Evolutionary conservation across 2,329 filamentous ascomycete species (phyloP).

Genomic region (Epichloe aotearoae): DNA sequence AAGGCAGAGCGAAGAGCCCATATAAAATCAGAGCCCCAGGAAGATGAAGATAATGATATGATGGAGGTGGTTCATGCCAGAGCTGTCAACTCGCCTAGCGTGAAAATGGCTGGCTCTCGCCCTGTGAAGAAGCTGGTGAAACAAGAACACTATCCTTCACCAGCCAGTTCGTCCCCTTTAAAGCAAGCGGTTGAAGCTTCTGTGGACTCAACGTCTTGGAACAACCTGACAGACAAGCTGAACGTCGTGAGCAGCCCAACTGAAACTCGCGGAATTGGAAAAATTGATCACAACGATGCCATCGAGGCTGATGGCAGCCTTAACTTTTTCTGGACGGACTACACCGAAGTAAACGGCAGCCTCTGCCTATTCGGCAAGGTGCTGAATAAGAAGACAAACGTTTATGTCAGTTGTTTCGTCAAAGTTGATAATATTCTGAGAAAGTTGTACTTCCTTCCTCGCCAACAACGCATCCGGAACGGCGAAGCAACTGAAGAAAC

Average conservation of each 20-base stretch:
- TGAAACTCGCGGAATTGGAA: conserved; percentile 56
- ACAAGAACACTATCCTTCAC: conserved; percentile 51
- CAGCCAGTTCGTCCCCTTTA: conserved; percentile 63
- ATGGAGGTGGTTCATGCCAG: conserved; percentile 78
- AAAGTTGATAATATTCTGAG: conserved; percentile 91
- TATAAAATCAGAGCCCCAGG: conserved; percentile 35
- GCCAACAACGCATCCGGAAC: conserved; percentile 42
- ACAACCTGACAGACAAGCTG: conserved; percentile 69
- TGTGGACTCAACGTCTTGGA: conserved; percentile 79
- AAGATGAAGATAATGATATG: conserved; percentile 67
- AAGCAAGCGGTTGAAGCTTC: conserved; percentile 37
- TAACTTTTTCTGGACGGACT: conserved; percentile 95
- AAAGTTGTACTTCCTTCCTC: conserved; percentile 86
- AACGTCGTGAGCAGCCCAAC: conserved; percentile 70
- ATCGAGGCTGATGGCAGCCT: conserved; percentile 87
- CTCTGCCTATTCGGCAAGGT: conserved; percentile 95
- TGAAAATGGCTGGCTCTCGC: conserved; percentile 76
- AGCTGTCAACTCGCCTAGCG: conserved; percentile 51
- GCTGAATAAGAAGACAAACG: conserved; percentile 67
- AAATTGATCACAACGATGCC: conserved; percentile 72
- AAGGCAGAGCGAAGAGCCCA: conserved; percentile 58
- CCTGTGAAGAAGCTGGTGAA: conserved; percentile 60
- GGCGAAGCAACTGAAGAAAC: conserved; percentile 62
- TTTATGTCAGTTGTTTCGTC: conserved; percentile 83
- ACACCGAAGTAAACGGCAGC: conserved; percentile 81